phyloP scores from a whole-genome alignment of 2,329 filamentous ascomycete species.

The Fusarium phyllophilum region DNA sequence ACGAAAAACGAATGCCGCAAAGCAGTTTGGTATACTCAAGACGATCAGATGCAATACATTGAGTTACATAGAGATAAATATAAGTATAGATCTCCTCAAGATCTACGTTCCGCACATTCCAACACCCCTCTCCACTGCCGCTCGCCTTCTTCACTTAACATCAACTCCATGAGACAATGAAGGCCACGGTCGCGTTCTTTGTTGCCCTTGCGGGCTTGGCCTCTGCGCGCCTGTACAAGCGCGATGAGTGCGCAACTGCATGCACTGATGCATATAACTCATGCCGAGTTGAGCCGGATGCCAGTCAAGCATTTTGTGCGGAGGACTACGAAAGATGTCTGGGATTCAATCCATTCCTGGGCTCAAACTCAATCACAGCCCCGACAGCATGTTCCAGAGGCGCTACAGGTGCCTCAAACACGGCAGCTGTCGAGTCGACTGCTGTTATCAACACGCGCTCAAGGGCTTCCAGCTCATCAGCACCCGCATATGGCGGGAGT shows the following conservation, averaged over 20 bases:
- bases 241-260: not conserved
- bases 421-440: not conserved
- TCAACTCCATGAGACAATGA: not conserved
- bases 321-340: not conserved
- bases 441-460: not conserved
- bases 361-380: not conserved
- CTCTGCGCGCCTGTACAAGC: not conserved
- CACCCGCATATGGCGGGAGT: not conserved
- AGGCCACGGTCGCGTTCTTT: not conserved
- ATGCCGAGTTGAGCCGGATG: not conserved
- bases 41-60: fast-evolving
- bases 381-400: not conserved
- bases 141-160: not conserved
- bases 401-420: not conserved
- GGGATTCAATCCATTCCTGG: not conserved
- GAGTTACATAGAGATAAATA: not conserved
- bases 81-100: not conserved
- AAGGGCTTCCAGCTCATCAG: not conserved
- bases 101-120: not conserved
- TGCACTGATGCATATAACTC: not conserved
- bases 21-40: fast-evolving
- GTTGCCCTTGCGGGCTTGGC: not conserved
- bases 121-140: not conserved
- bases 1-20: not conserved
- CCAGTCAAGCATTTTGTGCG: not conserved